These are phyloP conservation scores for Turnera subulata DNA, from an alignment of 345 rosid genomes.

Conservation along the genomic window DNA sequence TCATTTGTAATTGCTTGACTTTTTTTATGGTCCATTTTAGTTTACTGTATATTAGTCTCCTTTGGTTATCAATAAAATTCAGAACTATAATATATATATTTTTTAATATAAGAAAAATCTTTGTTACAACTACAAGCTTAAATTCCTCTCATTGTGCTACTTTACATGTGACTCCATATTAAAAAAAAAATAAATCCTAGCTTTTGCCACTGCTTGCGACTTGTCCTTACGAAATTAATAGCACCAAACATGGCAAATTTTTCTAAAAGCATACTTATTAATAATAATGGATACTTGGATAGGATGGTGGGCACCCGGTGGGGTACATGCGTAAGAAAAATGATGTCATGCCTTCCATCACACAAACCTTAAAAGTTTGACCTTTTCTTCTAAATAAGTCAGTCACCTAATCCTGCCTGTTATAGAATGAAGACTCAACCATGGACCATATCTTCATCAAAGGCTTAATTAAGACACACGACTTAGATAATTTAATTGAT, in stretches of 20 bases:
- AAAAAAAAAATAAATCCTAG: too few relatives aligned
- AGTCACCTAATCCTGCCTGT: conserved; percentile 10
- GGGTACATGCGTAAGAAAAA: background rate
- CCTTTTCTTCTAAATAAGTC: background rate
- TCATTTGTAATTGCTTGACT: too few relatives aligned
- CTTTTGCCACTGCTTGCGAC: too few relatives aligned
- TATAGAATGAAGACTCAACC: conserved; percentile 3
- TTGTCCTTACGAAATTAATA: too few relatives aligned
- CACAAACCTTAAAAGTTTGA: background rate
- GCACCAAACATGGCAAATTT: background rate
- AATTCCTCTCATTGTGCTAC: too few relatives aligned
- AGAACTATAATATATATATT: too few relatives aligned
- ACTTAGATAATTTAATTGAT: background rate
- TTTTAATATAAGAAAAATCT: too few relatives aligned
- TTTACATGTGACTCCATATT: background rate
- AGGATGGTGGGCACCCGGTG: background rate
- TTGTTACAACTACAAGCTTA: too few relatives aligned
- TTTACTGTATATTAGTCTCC: too few relatives aligned
- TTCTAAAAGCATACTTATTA: background rate
- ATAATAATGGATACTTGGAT: background rate
- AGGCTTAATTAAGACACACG: too few relatives aligned
- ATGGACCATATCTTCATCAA: background rate
- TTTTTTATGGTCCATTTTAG: too few relatives aligned
- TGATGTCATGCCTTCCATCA: conserved; percentile 5
- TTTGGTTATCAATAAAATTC: too few relatives aligned